Evolutionary conservation across 2,329 filamentous ascomycete genomes (phyloP), one percentile per base, ranked within the genome.

Genomic region (Xylariaceae sp.): DNA sequence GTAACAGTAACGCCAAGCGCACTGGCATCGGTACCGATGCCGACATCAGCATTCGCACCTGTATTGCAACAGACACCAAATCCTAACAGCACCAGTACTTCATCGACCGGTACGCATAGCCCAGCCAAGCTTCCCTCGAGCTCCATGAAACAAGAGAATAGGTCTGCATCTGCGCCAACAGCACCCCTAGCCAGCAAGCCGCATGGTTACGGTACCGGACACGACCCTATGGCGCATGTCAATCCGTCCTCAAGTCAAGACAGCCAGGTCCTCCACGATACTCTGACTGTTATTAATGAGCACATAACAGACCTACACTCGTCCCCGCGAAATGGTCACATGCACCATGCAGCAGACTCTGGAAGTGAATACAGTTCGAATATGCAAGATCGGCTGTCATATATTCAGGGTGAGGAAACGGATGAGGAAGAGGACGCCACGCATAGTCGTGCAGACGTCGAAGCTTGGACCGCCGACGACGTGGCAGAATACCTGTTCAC

Each of bases 271-370:
- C 87, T 97, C 76, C 91, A 92, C 68, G 92, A 97, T 70, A 96
- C 92, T 0, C 74, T 97, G 48, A 96, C 91, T 66, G 92, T 97
- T 54, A 97, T 97, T 65, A 87, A 97, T 69, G 92, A 97, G 72
- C 92, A 96, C 68, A 96, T 97, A 63, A 96, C 90, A 40, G 88
- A 96, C 68, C 81, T 97, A 59, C 76, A 80, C 57, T 80, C 79
- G 16, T 74, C 80, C 6, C 74, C 76, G 5, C 76, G 72, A 56
- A 79, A 75, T 56, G 80, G 81, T 22, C 71, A 68, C 32, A 69
- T 85, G 59, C 74, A 81, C 60, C 65, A 78, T 48, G 72, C 78
- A 41, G 89, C 84, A 58, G 89, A 95, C 69, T 95, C 91, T 1
- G 88, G 86, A 47, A 96, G 90, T 72, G 89, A 95, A 68, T 96